Conservation (phyloP, 331 rosid species). For the Stylosanthes scabra region DNA sequence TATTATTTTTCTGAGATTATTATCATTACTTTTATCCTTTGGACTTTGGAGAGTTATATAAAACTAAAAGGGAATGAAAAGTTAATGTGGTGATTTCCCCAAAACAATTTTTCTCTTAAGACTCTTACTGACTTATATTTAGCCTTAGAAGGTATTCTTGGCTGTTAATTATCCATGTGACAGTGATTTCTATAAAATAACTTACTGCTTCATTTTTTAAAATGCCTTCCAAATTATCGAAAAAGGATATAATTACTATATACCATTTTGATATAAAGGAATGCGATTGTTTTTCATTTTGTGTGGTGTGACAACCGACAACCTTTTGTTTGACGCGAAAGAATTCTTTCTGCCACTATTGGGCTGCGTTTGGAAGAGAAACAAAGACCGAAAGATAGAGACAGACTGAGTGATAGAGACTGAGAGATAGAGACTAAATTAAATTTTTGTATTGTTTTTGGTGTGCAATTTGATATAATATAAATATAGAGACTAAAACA, state of each 20-base stretch:
- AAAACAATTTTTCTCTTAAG: neutral
- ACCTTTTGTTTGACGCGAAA: conserved; percentile 28
- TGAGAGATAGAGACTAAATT: too few relatives aligned
- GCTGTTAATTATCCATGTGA: conserved; percentile 14
- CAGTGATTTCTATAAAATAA: conserved; percentile 13
- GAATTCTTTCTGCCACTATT: neutral
- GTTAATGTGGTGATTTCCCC: conserved; percentile 16
- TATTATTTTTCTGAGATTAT: neutral
- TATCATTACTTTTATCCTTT: conserved; percentile 12
- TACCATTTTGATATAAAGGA: too few relatives aligned
- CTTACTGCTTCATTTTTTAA: conserved; percentile 1
- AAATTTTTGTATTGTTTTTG: too few relatives aligned
- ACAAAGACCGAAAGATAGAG: too few relatives aligned
- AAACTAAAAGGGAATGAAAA: conserved; percentile 16
- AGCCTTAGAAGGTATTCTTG: conserved; percentile 9
- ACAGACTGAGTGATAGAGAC: too few relatives aligned
- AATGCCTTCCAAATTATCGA: neutral
- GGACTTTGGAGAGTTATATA: conserved; percentile 15
- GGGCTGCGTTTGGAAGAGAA: too few relatives aligned
- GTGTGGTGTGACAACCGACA: conserved; percentile 13
- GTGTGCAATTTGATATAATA: too few relatives aligned
- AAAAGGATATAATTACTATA: neutral
- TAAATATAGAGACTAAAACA: too few relatives aligned
- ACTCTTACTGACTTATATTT: conserved; percentile 6
- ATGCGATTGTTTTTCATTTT: neutral